Base-by-base conservation (phyloP, 371 early-diverging fungal genomes). In the Syncephalastrum sp. region DNA sequence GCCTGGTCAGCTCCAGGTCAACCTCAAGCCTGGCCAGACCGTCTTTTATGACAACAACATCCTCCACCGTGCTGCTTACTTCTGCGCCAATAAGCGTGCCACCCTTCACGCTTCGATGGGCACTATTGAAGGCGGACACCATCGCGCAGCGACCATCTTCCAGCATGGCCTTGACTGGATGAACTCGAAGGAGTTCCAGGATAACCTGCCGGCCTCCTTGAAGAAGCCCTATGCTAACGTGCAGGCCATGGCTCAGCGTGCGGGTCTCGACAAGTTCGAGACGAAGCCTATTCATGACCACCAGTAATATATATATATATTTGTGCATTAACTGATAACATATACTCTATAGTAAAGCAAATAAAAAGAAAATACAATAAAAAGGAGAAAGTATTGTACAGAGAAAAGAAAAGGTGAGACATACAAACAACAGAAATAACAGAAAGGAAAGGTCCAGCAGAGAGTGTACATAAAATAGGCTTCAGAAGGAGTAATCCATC, bases 31-130 rank as follows among this genome's bases (percentile, higher is more conserved):
- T 14, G 82, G 82, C 27, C 80, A 82, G 62, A 82, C 82, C 7
- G 80, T 82, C 14, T 82, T 82, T 56, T 82, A 82, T 48, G 78
- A 82, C 56, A 82, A 78, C 54, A 82, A 82, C 57, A 79, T 82
- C 49, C 53, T 82, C 42, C 82, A 82, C 57, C 80, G 82, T 24
- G 82, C 81, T 51, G 65, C 72, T n/a, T 82, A 82, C 47, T 57
- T 63, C 42, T 64, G 58, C 12, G 53, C 69, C 17, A 60, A 60
- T 41, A 78, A 82, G 63, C 73, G 82, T 27, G 75, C 71, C 19
- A 82, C 82, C 8, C 61, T 82, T n/a, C 82, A 82, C 59, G 82
- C 74, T 27, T 78, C 72, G 43, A 78, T 82, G 72, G 82, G 82
- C 27, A 80, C 77, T n/a, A 78, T 76, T 43, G 69, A 65, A 19